phyloP scores from a whole-genome alignment of 1,284 basidiomycete species.

The Pseudozyma hubeiensis region DNA sequence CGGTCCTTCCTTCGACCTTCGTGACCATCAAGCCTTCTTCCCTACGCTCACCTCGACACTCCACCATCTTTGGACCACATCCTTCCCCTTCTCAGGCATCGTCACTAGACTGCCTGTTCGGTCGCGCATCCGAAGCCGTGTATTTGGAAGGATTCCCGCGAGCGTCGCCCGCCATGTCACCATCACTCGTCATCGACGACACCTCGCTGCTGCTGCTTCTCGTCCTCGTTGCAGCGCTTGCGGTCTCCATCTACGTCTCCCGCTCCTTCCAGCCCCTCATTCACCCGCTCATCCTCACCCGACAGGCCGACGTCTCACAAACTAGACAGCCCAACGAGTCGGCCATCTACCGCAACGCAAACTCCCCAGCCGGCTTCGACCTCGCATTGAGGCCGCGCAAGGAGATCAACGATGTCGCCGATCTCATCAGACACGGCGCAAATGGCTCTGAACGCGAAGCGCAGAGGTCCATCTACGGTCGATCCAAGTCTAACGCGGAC shows the following conservation, averaged over 20 bases:
- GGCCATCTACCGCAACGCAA: conserved; percentile 65
- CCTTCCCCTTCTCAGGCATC: too few relatives aligned
- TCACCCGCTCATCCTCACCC: conserved; percentile 65
- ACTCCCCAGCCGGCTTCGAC: conserved; percentile 64
- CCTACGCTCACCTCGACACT: neutral
- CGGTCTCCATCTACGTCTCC: conserved; percentile 49
- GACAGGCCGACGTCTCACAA: conserved; percentile 64
- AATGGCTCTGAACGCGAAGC: conserved; percentile 29
- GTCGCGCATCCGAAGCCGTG: too few relatives aligned
- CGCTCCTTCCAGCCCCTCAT: conserved; percentile 60
- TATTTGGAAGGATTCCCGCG: neutral
- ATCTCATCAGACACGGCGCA: conserved; percentile 47
- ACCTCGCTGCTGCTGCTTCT: conserved; percentile 57
- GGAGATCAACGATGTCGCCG: conserved; percentile 47
- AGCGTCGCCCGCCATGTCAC: conserved; percentile 38
- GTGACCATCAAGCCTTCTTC: neutral
- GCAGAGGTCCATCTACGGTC: conserved; percentile 41
- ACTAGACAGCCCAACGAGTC: conserved; percentile 59
- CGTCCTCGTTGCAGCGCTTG: conserved; percentile 46
- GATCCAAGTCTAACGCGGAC: conserved; percentile 39
- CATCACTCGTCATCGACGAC: conserved; percentile 62
- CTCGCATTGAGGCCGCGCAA: conserved; percentile 58
- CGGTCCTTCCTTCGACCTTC: neutral
- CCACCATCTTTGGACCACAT: too few relatives aligned
- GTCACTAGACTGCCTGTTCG: too few relatives aligned